Evolutionary conservation across 1,139 yeast species (phyloP).

Genomic region (Blastobotrys indianensis): DNA sequence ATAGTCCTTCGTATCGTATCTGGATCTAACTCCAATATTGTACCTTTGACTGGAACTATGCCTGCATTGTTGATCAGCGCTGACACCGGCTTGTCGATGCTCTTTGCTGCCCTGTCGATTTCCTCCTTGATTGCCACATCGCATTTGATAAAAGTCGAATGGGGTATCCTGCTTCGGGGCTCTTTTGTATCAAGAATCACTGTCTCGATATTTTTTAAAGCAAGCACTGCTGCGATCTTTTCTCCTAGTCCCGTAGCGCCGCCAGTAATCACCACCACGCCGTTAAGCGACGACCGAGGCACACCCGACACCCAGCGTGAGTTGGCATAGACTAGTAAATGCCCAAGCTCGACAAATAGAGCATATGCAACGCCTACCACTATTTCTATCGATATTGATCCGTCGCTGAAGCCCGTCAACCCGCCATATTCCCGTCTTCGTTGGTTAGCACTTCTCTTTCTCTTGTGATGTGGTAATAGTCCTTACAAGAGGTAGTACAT

Average conservation of each 20-base stretch:
- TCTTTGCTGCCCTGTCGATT: constrained; percentile 31
- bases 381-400: neutral
- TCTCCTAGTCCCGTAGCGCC: constrained; percentile 60
- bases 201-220: constrained; percentile 33
- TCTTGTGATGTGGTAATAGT: neutral
- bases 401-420: constrained; percentile 1
- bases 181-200: constrained; percentile 47
- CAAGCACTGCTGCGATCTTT: constrained; percentile 38
- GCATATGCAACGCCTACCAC: neutral
- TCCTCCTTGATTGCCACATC: constrained; percentile 43
- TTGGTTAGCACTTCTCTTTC: neutral
- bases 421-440: constrained; percentile 6
- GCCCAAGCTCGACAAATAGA: constrained; percentile 13
- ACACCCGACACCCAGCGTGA: constrained; percentile 15
- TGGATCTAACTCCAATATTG: constrained; percentile 37
- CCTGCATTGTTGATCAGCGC: constrained; percentile 75
- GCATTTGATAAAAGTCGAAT: constrained; percentile 39
- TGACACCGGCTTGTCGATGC: constrained; percentile 37
- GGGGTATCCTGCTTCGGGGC: constrained; percentile 30
- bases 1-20: constrained; percentile 34
- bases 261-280: constrained; percentile 51
- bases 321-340: constrained; percentile 15
- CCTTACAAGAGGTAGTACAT: constrained; percentile 10
- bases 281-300: constrained; percentile 19
- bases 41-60: constrained; percentile 43